Percentiles rank a stretch among this genome's conserved stretches.
Evolutionary conservation across 2,329 filamentous ascomycete genomes (phyloP).

Genomic region (Teratosphaeria destructans): DNA sequence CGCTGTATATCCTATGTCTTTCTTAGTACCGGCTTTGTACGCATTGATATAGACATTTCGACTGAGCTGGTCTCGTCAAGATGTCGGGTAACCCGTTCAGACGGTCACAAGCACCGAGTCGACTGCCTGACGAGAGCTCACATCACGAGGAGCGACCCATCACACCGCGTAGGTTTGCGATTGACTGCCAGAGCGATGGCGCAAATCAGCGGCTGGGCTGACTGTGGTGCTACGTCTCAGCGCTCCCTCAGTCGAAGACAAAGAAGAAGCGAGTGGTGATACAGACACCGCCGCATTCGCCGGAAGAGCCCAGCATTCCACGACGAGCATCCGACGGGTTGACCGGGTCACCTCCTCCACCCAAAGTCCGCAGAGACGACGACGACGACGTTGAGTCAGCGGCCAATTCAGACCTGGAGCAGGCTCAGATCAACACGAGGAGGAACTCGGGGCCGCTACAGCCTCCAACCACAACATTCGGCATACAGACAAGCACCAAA

Average conservation of each 20-base stretch:
- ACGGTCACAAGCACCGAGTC: constrained; percentile 9
- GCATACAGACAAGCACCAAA: constrained; percentile 2
- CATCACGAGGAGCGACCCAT: not conserved
- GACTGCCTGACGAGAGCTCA: constrained; percentile 11
- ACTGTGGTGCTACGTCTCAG: not conserved
- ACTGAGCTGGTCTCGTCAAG: constrained; percentile 5
- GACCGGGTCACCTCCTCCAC: constrained; percentile 9
- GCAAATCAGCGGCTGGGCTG: not conserved
- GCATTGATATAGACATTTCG: not conserved
- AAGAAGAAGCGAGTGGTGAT: constrained; percentile 23
- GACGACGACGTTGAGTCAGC: constrained; percentile 12
- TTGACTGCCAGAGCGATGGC: not conserved
- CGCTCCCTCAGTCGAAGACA: constrained; percentile 4
- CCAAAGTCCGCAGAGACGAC: constrained; percentile 1
- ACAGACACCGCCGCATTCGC: constrained; percentile 18
- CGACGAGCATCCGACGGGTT: constrained; percentile 6
- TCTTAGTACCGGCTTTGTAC: not conserved
- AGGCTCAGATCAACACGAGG: constrained; percentile 13
- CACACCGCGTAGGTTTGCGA: not conserved
- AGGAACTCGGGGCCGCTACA: constrained; percentile 12
- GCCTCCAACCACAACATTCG: constrained; percentile 2
- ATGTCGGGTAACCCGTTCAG: constrained; percentile 26
- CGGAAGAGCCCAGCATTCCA: constrained; percentile 12
- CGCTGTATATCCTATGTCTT: not conserved
- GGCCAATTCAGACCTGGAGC: constrained; percentile 12